Percentiles rank a stretch among this genome's conserved stretches.
Evolutionary conservation across 2,329 filamentous ascomycete genomes (phyloP).

Genomic region (Tolypocladium amazonense): DNA sequence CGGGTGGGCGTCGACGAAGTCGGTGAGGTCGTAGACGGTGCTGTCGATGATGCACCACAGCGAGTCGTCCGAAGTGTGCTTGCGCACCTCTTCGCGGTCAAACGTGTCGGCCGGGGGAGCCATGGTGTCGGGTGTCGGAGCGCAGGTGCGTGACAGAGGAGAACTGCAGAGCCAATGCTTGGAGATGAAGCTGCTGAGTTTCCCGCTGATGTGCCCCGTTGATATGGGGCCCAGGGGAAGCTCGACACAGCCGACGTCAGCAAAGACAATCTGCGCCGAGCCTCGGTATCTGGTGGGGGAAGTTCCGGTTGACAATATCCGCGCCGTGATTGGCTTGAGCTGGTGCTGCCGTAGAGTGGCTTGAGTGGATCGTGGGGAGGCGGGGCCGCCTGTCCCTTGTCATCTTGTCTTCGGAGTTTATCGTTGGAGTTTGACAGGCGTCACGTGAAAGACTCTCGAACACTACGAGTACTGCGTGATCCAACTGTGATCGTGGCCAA

Average conservation of each 20-base stretch:
- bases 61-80: conserved; percentile 65
- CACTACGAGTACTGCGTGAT: no score
- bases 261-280: background rate
- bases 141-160: background rate
- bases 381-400: background rate
- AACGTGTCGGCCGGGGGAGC: conserved; percentile 36
- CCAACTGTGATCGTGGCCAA: no score
- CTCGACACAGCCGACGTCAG: background rate
- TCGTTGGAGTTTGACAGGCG: background rate
- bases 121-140: conserved; percentile 15
- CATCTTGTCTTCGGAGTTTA: background rate
- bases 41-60: conserved; percentile 80
- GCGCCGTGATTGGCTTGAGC: background rate
- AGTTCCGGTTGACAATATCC: background rate
- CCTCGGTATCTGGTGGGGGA: background rate
- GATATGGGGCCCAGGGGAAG: background rate
- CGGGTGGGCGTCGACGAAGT: conserved; percentile 78
- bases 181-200: background rate
- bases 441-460: background rate
- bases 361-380: background rate
- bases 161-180: background rate
- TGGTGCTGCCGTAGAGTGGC: background rate
- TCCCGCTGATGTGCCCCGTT: background rate
- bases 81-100: conserved; percentile 56
- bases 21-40: conserved; percentile 76